These are phyloP conservation scores for Funneliformis mosseae DNA, from an alignment of 192 early-diverging fungal genomes.

Conservation along the genomic window DNA sequence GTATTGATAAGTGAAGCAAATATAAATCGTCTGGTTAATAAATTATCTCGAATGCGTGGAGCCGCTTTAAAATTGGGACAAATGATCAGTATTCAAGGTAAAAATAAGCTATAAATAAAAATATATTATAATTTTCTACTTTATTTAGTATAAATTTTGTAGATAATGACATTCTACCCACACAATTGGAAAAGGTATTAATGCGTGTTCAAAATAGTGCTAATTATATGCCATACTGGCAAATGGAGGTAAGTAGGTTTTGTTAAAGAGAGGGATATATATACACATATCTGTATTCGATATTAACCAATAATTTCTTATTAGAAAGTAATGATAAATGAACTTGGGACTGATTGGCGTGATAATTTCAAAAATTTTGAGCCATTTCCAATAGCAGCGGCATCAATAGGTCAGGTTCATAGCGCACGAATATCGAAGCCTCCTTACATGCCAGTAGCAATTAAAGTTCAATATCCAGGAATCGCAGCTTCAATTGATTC, in stretches of 20 bases:
- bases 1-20: conserved; percentile 74
- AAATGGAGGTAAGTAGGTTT: conserved; percentile 64
- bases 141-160: conserved; percentile 4
- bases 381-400: conserved; percentile 89
- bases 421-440: conserved; percentile 51
- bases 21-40: conserved; percentile 83
- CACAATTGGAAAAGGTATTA: conserved; percentile 79
- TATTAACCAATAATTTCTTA: neutral
- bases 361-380: conserved; percentile 68
- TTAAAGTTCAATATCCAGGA: conserved; percentile 98
- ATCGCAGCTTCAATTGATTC: conserved; percentile 85
- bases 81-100: conserved; percentile 96
- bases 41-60: conserved; percentile 90
- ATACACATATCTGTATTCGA: neutral
- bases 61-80: conserved; percentile 97
- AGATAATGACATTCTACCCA: conserved; percentile 72
- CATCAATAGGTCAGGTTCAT: conserved; percentile 87
- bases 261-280: neutral
- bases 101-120: neutral
- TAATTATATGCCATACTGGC: conserved; percentile 91
- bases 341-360: conserved; percentile 77
- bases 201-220: conserved; percentile 90
- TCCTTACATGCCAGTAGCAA: conserved; percentile 63
- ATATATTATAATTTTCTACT: neutral
- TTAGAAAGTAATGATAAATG: conserved; percentile 63